phyloP scores from a whole-genome alignment of 495 filamentous ascomycete species.

The Lasiosphaeria hispida region DNA sequence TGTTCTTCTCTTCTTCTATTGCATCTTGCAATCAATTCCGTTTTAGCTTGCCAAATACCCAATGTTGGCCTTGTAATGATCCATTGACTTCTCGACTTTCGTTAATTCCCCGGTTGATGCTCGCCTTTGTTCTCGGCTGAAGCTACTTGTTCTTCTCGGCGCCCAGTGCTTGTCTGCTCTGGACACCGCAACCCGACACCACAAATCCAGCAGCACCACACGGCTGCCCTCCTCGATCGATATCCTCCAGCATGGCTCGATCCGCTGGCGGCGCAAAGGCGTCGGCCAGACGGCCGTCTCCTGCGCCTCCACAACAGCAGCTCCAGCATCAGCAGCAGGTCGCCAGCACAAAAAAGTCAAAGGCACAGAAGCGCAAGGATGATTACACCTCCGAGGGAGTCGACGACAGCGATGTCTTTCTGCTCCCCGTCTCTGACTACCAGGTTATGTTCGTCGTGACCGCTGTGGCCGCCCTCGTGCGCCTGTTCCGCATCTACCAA shows the following conservation, averaged over 20 bases:
- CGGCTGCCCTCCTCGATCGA: slow-evolving; percentile 12
- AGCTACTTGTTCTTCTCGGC: slow-evolving; percentile 14
- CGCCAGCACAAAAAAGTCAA: slow-evolving; percentile 28
- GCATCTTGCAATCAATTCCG: neutral
- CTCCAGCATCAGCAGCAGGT: neutral
- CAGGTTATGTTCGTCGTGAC: slow-evolving; percentile 70
- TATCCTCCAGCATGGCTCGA: slow-evolving; percentile 39
- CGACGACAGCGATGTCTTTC: slow-evolving; percentile 67
- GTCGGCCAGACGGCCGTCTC: slow-evolving; percentile 29
- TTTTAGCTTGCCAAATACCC: slow-evolving; percentile 14
- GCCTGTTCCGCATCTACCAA: slow-evolving; percentile 93
- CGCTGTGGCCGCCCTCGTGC: slow-evolving; percentile 71
- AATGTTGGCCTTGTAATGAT: slow-evolving; percentile 43
- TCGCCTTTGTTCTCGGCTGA: slow-evolving; percentile 20
- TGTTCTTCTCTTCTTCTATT: slow-evolving; percentile 9
- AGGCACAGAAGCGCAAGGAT: slow-evolving; percentile 35
- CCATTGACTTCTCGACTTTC: slow-evolving; percentile 46
- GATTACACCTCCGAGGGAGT: slow-evolving; percentile 67
- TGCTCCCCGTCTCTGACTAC: slow-evolving; percentile 79
- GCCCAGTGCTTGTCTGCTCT: neutral
- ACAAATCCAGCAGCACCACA: slow-evolving; percentile 11
- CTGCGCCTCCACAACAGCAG: slow-evolving; percentile 19
- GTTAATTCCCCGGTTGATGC: slow-evolving; percentile 35
- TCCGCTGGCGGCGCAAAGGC: slow-evolving; percentile 38
- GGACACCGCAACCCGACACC: slow-evolving; percentile 4